A percentile compares a stretch with the other conserved stretches of the same genome.
phyloP scores from a whole-genome alignment of 768 basidiomycete species.

The Tylopilus vinaceipallidus region DNA sequence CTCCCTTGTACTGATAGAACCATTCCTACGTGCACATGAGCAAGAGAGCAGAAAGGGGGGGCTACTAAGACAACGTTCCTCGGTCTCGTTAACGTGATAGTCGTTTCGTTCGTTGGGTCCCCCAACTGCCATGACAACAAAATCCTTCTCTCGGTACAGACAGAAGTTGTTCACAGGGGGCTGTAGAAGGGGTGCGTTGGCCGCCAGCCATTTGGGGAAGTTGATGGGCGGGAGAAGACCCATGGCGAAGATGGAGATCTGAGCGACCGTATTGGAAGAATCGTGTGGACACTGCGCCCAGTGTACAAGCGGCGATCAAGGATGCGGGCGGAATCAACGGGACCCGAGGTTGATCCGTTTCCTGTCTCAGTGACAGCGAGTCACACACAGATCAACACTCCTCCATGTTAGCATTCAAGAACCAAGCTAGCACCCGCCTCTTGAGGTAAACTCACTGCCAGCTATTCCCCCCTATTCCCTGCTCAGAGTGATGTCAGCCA shows the following conservation, averaged over 20 bases:
- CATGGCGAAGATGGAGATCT: constrained; percentile 40
- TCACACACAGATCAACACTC: too few species aligned
- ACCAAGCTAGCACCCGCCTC: too few species aligned
- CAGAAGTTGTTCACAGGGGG: constrained; percentile 95
- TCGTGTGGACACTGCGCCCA: too few species aligned
- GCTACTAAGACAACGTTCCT: constrained; percentile 44
- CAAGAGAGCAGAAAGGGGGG: neutral
- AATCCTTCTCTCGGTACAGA: constrained; percentile 79
- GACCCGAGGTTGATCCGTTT: too few species aligned
- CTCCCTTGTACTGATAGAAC: constrained; percentile 97
- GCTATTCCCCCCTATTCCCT: too few species aligned
- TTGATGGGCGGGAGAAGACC: constrained; percentile 81
- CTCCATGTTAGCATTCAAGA: too few species aligned
- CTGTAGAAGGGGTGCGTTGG: constrained; percentile 76
- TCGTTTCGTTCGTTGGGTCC: constrained; percentile 94
- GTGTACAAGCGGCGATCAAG: too few species aligned
- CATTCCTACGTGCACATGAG: constrained; percentile 62
- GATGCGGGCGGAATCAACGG: too few species aligned
- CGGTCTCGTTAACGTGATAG: constrained; percentile 95
- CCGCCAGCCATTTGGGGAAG: constrained; percentile 82
- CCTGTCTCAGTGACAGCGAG: too few species aligned
- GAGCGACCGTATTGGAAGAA: too few species aligned
- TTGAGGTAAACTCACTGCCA: too few species aligned
- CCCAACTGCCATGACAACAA: constrained; percentile 93
- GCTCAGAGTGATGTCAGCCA: constrained; percentile 4